Percentiles rank a stretch among this genome's conserved stretches.
These are phyloP conservation scores for Ceratocystis diversiconidia DNA, from an alignment of 2,329 filamentous ascomycete genomes.

Conservation along the genomic window DNA sequence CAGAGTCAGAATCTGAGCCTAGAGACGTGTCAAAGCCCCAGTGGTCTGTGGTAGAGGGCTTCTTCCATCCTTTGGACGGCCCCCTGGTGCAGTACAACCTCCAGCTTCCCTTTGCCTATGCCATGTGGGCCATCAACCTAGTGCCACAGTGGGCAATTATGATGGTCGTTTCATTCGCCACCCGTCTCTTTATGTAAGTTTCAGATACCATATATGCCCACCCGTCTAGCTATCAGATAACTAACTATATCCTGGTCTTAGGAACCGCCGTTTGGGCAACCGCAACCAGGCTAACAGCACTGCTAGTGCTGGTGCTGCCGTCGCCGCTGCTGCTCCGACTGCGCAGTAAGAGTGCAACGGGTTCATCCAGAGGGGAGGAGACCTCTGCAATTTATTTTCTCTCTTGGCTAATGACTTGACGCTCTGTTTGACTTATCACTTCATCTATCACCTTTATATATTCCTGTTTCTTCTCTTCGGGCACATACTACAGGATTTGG, in stretches of 20 bases:
- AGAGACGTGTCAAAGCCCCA: slow-evolving; percentile 15
- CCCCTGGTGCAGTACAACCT: slow-evolving; percentile 47
- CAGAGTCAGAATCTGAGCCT: slow-evolving; percentile 16
- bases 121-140: slow-evolving; percentile 51
- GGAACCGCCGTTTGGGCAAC: slow-evolving; percentile 12
- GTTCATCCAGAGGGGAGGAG: neutral
- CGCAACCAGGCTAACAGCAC: neutral
- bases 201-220: neutral
- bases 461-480: slow-evolving; percentile 16
- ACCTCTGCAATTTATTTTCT: slow-evolving; percentile 1
- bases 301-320: slow-evolving; percentile 21
- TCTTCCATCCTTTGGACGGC: slow-evolving; percentile 66
- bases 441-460: slow-evolving; percentile 14
- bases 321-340: neutral
- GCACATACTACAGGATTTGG: slow-evolving; percentile 19
- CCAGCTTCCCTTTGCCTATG: slow-evolving; percentile 50
- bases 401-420: neutral
- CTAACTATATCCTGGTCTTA: neutral
- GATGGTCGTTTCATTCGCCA: slow-evolving; percentile 59
- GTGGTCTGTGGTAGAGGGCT: slow-evolving; percentile 40
- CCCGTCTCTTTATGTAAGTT: slow-evolving; percentile 62
- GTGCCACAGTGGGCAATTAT: slow-evolving; percentile 66
- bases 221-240: neutral
- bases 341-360: neutral
- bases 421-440: neutral